Conservation (phyloP, 805 yeast genomes). For the Candida orba region DNA sequence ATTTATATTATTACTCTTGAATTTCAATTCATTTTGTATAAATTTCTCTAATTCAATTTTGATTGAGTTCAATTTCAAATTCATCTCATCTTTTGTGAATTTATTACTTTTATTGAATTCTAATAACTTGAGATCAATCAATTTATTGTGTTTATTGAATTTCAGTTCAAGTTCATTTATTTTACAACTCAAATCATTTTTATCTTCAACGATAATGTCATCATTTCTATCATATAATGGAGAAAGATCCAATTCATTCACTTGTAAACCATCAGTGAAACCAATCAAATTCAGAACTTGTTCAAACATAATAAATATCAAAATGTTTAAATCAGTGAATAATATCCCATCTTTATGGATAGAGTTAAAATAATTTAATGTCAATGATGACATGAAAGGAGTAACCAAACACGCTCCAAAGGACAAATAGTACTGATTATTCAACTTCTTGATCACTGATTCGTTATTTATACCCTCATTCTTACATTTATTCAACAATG, state of each 20-base stretch:
- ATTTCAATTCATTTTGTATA: neutral
- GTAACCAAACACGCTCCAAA: too few species aligned
- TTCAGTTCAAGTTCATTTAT: too few species aligned
- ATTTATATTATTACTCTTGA: neutral
- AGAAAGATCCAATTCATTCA: neutral
- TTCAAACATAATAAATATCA: conserved; percentile 2
- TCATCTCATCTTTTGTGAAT: too few species aligned
- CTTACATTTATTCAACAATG: too few species aligned
- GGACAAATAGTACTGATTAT: too few species aligned
- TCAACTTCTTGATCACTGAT: too few species aligned
- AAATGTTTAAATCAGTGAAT: neutral
- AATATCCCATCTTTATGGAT: neutral
- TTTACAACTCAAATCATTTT: too few species aligned
- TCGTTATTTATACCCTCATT: too few species aligned
- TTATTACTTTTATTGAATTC: too few species aligned
- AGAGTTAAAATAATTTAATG: neutral
- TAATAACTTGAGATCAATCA: too few species aligned
- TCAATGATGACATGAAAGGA: neutral
- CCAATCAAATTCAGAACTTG: neutral
- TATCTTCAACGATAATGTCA: neutral
- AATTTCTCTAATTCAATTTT: neutral
- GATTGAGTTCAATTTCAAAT: too few species aligned
- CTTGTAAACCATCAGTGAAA: neutral
- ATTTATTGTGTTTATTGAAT: too few species aligned
- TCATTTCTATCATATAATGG: neutral